Base-by-base conservation (phyloP, 2,329 filamentous ascomycete genomes). In the Aschersonia sp. region DNA sequence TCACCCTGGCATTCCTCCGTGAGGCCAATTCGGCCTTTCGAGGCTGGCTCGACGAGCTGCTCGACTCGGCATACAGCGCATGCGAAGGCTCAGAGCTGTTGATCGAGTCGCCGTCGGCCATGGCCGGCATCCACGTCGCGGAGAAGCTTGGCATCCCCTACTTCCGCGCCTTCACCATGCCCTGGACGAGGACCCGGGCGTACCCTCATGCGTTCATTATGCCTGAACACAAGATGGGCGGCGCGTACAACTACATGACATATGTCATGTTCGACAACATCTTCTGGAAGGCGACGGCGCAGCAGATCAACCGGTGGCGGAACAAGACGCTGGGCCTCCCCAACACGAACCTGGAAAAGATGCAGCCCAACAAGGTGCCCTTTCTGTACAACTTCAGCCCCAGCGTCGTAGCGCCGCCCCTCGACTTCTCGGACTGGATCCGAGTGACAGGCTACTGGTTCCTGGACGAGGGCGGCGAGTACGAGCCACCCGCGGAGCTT, bases 381-480 rank as follows among this genome's bases (percentile, higher is more conserved):
- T 98, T 98, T 64, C 66, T 98, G 43, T 98, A 98, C 71, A 97
- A 95, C 66, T 97, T 95, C 63, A 94, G 87, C 48, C 87, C 89
- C 1, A 84, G 80, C 9, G 92, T 98, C 10, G 92, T 98, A n/a
- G 80, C 86, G 2, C 90, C 89, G 31, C 92, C 92, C 12, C 72
- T 95, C 2, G 92, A 98, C 66, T 98, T 89, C 66, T 90, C 87
- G 41, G 92, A 97, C 63, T 98, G 92, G 92, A 92, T 98, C 61
- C 80, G 87, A 42, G 87, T 97, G 6, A 97, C 92, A 0, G 92
- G 92, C 0, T 97, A 98, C 66, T 98, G 92, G 92, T 97, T 98
- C 64, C 68, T 98, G 45, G 84, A 95, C 54, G 90, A 95, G 62
- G 74, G 70, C 4, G 72, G 49, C 41, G 67, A 71, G 30, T 97